phyloP scores from a whole-genome alignment of 2,329 filamentous ascomycete genomes.

The Dothideomycetes sp. region DNA sequence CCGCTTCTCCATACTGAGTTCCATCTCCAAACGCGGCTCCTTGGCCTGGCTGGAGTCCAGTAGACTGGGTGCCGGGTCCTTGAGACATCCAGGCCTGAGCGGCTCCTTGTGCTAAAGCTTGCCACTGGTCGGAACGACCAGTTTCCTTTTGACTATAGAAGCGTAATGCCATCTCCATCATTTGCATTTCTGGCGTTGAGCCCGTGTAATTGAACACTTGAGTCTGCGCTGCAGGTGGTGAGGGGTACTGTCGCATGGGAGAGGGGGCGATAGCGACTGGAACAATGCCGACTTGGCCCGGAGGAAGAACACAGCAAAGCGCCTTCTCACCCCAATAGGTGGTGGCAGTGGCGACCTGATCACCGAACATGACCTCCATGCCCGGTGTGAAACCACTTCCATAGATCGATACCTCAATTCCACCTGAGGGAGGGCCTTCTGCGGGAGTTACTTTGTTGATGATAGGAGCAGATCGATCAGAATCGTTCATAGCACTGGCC shows the following conservation, averaged over 20 bases:
- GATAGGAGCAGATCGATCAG: constrained; percentile 39
- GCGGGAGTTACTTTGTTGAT: constrained; percentile 78
- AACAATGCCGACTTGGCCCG: constrained; percentile 60
- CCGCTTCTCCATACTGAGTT: constrained; percentile 5
- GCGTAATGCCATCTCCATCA: constrained; percentile 49
- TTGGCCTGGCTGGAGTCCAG: constrained; percentile 7
- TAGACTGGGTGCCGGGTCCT: neutral
- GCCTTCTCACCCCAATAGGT: constrained; percentile 73
- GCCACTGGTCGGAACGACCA: constrained; percentile 24
- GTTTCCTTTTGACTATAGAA: constrained; percentile 28
- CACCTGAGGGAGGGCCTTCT: constrained; percentile 72
- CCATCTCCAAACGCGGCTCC: constrained; percentile 7
- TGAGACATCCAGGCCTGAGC: constrained; percentile 17
- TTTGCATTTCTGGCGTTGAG: constrained; percentile 54
- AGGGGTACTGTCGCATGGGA: constrained; percentile 9
- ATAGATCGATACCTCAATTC: constrained; percentile 77
- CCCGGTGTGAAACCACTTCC: constrained; percentile 72
- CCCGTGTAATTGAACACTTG: constrained; percentile 60
- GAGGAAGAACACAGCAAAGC: constrained; percentile 70
- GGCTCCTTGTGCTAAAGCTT: constrained; percentile 22
- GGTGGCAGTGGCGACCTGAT: constrained; percentile 58
- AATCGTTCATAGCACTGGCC: constrained; percentile 2
- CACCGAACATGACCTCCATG: constrained; percentile 79
- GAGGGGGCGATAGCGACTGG: constrained; percentile 51
- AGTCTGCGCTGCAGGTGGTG: constrained; percentile 19